These are phyloP conservation scores for Polytrichum commune DNA, from an alignment of 225 moss, liverwort and hornwort genomes.

Conservation along the genomic window DNA sequence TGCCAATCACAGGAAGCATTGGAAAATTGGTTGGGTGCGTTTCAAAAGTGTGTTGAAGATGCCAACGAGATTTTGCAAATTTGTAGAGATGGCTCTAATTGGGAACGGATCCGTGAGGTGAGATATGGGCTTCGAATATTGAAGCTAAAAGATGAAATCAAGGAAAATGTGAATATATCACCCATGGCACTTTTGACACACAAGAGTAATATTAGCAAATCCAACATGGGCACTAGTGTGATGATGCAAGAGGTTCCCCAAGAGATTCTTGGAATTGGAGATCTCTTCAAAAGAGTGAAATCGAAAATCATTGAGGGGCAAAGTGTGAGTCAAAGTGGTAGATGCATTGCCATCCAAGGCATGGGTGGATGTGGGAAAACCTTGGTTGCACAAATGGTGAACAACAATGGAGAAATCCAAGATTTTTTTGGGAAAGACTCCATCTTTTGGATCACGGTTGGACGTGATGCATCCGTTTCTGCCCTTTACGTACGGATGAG, in stretches of 20 bases:
- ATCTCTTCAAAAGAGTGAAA: neutral
- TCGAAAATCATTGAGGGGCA: neutral
- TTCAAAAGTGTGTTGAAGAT: neutral
- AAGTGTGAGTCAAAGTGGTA: neutral
- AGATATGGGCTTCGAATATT: neutral
- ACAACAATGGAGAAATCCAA: neutral
- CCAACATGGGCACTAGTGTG: neutral
- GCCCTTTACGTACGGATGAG: no score
- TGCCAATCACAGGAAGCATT: neutral
- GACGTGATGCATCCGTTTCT: no score
- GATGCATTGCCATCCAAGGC: neutral
- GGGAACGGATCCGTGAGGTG: neutral
- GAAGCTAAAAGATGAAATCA: neutral
- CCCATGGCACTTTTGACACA: neutral
- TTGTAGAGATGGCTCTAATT: neutral
- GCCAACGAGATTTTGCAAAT: neutral
- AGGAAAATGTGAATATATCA: neutral
- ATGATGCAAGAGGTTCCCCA: neutral
- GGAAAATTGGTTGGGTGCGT: neutral
- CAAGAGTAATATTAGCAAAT: neutral
- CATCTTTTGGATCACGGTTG: conserved; percentile 3
- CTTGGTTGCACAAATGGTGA: conserved; percentile 4
- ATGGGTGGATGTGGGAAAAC: neutral
- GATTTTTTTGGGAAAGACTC: fast-evolving
- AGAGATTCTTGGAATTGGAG: neutral